These are phyloP conservation scores for Phytopythium montanum DNA, from an alignment of 352 stramenopile species.

Conservation along the genomic window DNA sequence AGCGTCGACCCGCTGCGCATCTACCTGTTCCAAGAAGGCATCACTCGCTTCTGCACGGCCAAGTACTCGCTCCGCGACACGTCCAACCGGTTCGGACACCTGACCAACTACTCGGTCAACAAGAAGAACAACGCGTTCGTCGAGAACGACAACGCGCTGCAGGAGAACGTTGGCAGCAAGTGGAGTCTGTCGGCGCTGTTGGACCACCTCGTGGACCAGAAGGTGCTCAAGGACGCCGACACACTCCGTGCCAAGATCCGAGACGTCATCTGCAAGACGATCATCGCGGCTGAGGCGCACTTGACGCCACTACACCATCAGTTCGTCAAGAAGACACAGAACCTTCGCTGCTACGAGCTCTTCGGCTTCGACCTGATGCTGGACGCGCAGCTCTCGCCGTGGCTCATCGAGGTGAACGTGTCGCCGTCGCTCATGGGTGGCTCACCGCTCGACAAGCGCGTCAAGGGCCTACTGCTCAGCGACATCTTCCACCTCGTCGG, in stretches of 20 bases:
- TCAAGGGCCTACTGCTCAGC: constrained; percentile 76
- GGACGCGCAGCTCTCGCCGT: constrained; percentile 46
- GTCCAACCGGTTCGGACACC: constrained; percentile 62
- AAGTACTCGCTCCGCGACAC: constrained; percentile 65
- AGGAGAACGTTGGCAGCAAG: constrained; percentile 55
- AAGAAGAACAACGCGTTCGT: constrained; percentile 59
- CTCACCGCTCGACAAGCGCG: constrained; percentile 61
- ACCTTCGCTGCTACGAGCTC: constrained; percentile 49
- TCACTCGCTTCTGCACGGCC: constrained; percentile 79
- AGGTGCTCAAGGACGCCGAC: constrained; percentile 30
- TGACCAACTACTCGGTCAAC: constrained; percentile 83
- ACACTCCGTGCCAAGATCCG: constrained; percentile 37
- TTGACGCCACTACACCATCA: constrained; percentile 57
- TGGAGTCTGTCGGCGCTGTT: constrained; percentile 64
- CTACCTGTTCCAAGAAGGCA: constrained; percentile 85
- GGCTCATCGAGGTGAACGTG: constrained; percentile 78
- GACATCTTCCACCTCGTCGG: constrained; percentile 83
- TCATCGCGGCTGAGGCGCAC: constrained; percentile 67
- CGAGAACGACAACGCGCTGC: constrained; percentile 41
- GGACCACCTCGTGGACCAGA: constrained; percentile 25
- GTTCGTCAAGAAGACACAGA: constrained; percentile 38
- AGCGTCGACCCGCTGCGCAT: constrained; percentile 80
- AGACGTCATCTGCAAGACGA: constrained; percentile 60
- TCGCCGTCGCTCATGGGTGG: constrained; percentile 78
- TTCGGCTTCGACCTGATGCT: constrained; percentile 81